Conservation (phyloP, 306 rosid species). For the Hippophae tibetana region DNA sequence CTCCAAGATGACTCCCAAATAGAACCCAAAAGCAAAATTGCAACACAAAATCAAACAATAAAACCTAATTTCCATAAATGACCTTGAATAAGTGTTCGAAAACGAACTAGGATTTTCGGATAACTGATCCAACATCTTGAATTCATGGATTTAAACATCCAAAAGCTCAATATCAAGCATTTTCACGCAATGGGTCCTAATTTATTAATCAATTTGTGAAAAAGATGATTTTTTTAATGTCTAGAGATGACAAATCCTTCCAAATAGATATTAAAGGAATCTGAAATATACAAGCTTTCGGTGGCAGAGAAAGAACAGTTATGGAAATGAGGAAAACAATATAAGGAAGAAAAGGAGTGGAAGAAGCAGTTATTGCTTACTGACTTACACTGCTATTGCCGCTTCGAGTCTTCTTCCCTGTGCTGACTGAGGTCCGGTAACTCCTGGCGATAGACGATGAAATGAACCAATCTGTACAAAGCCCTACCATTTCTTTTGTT, state of each 20-base stretch:
- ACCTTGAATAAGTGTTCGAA: not conserved
- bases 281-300: not conserved
- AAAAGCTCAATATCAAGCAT: constrained; percentile 13
- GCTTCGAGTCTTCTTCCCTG: constrained; percentile 16
- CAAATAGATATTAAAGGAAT: not conserved
- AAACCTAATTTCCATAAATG: not conserved
- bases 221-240: not conserved
- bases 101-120: constrained; percentile 18
- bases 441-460: constrained; percentile 23
- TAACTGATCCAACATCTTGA: constrained; percentile 29
- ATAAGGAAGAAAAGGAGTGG: not conserved
- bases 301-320: constrained; percentile 2
- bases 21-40: constrained; percentile 1
- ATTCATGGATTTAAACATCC: constrained; percentile 16
- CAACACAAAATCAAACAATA: not conserved
- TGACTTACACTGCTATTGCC: constrained; percentile 17
- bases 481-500: not conserved
- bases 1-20: constrained; percentile 1
- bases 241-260: not conserved
- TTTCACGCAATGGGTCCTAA: constrained; percentile 13
- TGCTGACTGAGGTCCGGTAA: constrained; percentile 28
- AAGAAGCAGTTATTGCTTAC: constrained; percentile 16
- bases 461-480: constrained; percentile 28
- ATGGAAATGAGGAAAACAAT: not conserved
- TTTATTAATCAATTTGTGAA: not conserved